Evolutionary conservation across 805 yeast species (phyloP).

Genomic region (Jamesozyma hellenica): DNA sequence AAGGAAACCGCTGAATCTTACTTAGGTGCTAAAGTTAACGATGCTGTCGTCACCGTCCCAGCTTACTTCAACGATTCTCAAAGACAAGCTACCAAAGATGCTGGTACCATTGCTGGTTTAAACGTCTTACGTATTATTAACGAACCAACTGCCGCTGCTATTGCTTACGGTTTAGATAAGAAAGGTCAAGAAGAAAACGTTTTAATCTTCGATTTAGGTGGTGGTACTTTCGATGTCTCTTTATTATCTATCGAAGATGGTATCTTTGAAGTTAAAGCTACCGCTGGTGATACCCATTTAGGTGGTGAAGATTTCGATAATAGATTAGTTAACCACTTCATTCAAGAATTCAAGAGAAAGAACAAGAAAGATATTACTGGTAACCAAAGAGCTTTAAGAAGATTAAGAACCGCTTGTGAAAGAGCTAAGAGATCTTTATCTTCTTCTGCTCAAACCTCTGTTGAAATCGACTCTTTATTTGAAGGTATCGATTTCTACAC

Average conservation of each 20-base stretch:
- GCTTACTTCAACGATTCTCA: slow-evolving; percentile 95
- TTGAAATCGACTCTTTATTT: slow-evolving; percentile 90
- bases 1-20: slow-evolving; percentile 86
- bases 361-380: slow-evolving; percentile 86
- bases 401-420: slow-evolving; percentile 98
- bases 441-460: slow-evolving; percentile 91
- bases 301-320: slow-evolving; percentile 99
- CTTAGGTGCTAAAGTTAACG: slow-evolving; percentile 74
- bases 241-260: slow-evolving; percentile 89
- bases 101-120: slow-evolving; percentile 90
- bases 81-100: slow-evolving; percentile 95
- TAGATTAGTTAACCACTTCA: slow-evolving; percentile 90
- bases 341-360: slow-evolving; percentile 94
- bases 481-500: slow-evolving; percentile 98
- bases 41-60: slow-evolving; percentile 92
- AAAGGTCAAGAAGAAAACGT: slow-evolving; percentile 74
- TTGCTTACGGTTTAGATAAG: slow-evolving; percentile 86
- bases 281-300: slow-evolving; percentile 73
- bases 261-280: slow-evolving; percentile 93
- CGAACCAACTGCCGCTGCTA: slow-evolving; percentile 95
- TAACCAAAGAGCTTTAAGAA: slow-evolving; percentile 96
- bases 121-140: slow-evolving; percentile 88
- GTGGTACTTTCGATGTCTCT: slow-evolving; percentile 98
- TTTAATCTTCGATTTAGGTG: slow-evolving; percentile 91
- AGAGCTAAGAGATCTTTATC: slow-evolving; percentile 98